A percentile compares a stretch with the other conserved stretches of the same genome.
These are phyloP conservation scores for Salisapilia sapeloensis DNA, from an alignment of 352 stramenopile genomes.

Conservation along the genomic window DNA sequence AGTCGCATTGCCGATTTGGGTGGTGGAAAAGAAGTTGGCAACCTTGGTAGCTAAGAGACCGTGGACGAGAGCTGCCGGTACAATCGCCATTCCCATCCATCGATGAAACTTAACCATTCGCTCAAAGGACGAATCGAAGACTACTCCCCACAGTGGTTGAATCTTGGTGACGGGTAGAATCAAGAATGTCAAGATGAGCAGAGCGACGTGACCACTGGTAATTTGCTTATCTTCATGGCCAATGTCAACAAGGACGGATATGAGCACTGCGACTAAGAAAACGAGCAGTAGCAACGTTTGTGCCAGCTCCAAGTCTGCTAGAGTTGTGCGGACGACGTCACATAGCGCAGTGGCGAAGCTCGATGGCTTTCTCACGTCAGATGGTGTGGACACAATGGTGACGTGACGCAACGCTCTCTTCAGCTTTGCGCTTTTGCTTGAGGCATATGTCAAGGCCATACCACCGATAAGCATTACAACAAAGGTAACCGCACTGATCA, in stretches of 20 bases:
- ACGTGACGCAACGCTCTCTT: slow-evolving; percentile 17
- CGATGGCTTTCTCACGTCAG: too few relatives aligned
- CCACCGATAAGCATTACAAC: slow-evolving; percentile 28
- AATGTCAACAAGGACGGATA: slow-evolving; percentile 16
- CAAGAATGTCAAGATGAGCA: slow-evolving; percentile 69
- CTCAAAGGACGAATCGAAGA: slow-evolving; percentile 64
- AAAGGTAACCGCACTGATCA: slow-evolving; percentile 38
- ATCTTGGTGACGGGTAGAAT: slow-evolving; percentile 45
- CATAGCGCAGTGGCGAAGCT: too few relatives aligned
- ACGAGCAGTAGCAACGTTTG: slow-evolving; percentile 48
- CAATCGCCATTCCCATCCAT: slow-evolving; percentile 49
- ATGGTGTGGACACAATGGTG: slow-evolving; percentile 21
- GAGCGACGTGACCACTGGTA: slow-evolving; percentile 28
- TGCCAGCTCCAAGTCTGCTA: slow-evolving; percentile 37
- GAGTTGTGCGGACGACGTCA: too few relatives aligned
- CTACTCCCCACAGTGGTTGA: slow-evolving; percentile 30
- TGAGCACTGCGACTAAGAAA: slow-evolving; percentile 29
- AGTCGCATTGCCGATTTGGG: slow-evolving; percentile 31
- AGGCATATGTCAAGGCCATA: slow-evolving; percentile 14
- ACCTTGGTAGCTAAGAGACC: slow-evolving; percentile 26
- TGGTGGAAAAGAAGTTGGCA: slow-evolving; percentile 14
- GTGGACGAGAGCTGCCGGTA: slow-evolving; percentile 36
- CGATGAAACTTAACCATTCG: slow-evolving; percentile 76
- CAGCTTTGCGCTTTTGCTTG: slow-evolving; percentile 1
- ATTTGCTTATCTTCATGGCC: slow-evolving; percentile 13